These are phyloP conservation scores for Diaporthe humulicola DNA, from an alignment of 2,329 filamentous ascomycete species.

Conservation along the genomic window DNA sequence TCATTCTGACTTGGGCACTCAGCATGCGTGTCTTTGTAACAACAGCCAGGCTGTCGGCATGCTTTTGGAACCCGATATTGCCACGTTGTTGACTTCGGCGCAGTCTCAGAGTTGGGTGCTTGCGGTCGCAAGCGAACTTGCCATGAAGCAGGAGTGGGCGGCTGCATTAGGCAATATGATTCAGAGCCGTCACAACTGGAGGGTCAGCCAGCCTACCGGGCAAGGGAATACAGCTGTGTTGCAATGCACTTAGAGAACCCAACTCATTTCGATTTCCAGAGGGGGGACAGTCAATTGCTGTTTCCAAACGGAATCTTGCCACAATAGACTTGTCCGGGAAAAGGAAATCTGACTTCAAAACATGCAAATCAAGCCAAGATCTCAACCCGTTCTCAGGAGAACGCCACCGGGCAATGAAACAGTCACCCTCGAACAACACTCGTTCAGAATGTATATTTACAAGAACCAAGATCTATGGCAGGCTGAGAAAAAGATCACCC, in stretches of 20 bases:
- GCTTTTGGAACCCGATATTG: not conserved
- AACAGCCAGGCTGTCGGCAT: not conserved
- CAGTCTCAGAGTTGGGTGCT: not conserved
- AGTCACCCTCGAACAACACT: not conserved
- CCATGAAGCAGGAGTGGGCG: not conserved
- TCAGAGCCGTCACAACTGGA: not conserved
- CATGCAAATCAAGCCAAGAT: not conserved
- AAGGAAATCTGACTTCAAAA: not conserved
- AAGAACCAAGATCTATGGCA: not conserved
- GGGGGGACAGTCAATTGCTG: not conserved
- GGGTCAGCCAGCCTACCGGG: not conserved
- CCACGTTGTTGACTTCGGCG: too few relatives aligned
- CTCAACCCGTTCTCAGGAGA: not conserved
- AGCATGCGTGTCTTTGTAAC: too few relatives aligned
- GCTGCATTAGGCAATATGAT: constrained; percentile 19
- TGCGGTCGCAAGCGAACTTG: not conserved
- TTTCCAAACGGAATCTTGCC: not conserved
- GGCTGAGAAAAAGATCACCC: not conserved
- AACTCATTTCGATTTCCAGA: too few relatives aligned
- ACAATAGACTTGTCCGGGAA: not conserved
- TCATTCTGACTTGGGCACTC: not conserved
- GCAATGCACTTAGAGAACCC: not conserved
- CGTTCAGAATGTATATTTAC: not conserved
- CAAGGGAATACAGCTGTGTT: not conserved
- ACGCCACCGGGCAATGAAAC: not conserved